Percentiles rank a stretch among this genome's conserved stretches.
Evolutionary conservation across 176 grass and related monocot species (phyloP).

Genomic region (Tuctoria greenei): DNA sequence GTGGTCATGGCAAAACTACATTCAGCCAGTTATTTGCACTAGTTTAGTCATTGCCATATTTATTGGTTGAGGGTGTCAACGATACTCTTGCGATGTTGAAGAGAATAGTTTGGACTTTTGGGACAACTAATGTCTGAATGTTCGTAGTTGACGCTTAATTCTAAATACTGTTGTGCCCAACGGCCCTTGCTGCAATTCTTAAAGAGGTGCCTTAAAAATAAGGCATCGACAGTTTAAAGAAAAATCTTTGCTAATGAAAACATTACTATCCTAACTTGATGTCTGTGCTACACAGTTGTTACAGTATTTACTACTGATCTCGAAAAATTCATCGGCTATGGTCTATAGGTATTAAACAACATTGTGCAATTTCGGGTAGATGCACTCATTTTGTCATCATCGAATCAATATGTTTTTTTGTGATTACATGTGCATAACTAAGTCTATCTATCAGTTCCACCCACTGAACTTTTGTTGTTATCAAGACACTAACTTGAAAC

Average conservation of each 20-base stretch:
- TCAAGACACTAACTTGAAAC: neutral
- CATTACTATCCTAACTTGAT: neutral
- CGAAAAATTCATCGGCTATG: neutral
- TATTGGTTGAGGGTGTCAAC: neutral
- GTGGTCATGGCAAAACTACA: neutral
- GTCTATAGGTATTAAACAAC: neutral
- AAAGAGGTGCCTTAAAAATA: neutral
- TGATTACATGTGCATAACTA: neutral
- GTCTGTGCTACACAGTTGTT: neutral
- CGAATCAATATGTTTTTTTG: neutral
- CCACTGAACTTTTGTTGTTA: neutral
- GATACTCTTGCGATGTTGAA: neutral
- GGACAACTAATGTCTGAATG: neutral
- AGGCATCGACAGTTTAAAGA: neutral
- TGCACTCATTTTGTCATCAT: neutral
- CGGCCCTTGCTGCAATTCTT: neutral
- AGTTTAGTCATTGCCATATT: neutral
- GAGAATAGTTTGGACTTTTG: neutral
- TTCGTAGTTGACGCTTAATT: neutral
- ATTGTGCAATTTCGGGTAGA: neutral
- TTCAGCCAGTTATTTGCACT: neutral
- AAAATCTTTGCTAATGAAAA: neutral
- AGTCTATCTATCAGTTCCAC: neutral
- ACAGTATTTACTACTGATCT: neutral
- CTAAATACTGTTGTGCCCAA: neutral